These are phyloP conservation scores for Venturiaceae sp. DNA, from an alignment of 2,329 filamentous ascomycete genomes.

Conservation along the genomic window DNA sequence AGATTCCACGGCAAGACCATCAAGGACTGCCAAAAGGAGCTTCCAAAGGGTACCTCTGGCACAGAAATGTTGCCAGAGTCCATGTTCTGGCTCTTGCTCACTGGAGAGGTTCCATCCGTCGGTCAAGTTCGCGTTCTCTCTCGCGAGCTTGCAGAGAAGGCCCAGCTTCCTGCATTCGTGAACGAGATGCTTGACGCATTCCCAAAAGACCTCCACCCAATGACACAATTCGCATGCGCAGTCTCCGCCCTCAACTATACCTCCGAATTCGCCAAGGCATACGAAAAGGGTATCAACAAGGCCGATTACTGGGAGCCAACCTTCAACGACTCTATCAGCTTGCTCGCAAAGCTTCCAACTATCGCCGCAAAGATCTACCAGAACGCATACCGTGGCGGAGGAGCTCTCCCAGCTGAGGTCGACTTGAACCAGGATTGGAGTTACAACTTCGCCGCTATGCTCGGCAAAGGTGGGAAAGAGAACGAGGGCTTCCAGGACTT, in stretches of 20 bases:
- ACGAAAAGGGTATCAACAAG: slow-evolving; percentile 85
- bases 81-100: slow-evolving; percentile 99
- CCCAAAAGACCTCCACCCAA: slow-evolving; percentile 84
- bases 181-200: slow-evolving; percentile 83
- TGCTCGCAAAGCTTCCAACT: slow-evolving; percentile 91
- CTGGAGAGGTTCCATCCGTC: slow-evolving; percentile 78
- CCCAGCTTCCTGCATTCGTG: slow-evolving; percentile 72
- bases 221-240: slow-evolving; percentile 95
- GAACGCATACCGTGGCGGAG: slow-evolving; percentile 68
- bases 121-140: slow-evolving; percentile 75
- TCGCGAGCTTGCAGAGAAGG: slow-evolving; percentile 78
- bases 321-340: slow-evolving; percentile 87
- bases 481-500: slow-evolving; percentile 95
- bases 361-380: slow-evolving; percentile 98
- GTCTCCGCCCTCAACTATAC: slow-evolving; percentile 95
- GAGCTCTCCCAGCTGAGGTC: slow-evolving; percentile 63
- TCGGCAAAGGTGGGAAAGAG: slow-evolving; percentile 79
- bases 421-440: slow-evolving; percentile 90
- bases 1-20: slow-evolving; percentile 97
- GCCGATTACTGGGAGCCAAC: slow-evolving; percentile 98
- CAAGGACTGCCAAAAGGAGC: slow-evolving; percentile 89
- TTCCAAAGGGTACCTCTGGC: slow-evolving; percentile 84
- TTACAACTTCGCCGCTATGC: slow-evolving; percentile 95
- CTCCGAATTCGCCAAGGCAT: slow-evolving; percentile 86
- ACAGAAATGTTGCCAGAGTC: slow-evolving; percentile 97